phyloP scores from a whole-genome alignment of 2,329 filamentous ascomycete genomes.

The Colletotrichum truncatum region DNA sequence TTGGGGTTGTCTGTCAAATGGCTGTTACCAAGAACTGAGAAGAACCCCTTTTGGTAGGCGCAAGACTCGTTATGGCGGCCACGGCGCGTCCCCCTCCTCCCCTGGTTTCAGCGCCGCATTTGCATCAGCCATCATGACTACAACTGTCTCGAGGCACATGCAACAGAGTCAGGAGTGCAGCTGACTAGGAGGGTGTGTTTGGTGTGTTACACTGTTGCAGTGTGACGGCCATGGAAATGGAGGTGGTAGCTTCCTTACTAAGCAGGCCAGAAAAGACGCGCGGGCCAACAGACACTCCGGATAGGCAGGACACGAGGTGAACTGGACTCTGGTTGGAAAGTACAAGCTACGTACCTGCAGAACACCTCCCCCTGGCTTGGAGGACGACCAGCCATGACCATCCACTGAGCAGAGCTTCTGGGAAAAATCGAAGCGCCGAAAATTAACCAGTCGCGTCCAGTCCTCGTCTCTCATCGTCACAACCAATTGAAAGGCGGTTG shows the following conservation, averaged over 20 bases:
- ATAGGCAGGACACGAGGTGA: background rate
- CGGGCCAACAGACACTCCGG: background rate
- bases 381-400: background rate
- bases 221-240: background rate
- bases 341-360: background rate
- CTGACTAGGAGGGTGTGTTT: background rate
- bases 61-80: background rate
- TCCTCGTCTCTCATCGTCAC: background rate
- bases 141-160: background rate
- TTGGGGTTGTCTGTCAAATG: no score
- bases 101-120: constrained; percentile 19
- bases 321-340: background rate
- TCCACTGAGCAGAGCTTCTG: background rate
- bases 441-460: constrained; percentile 1
- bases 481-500: background rate
- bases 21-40: no score
- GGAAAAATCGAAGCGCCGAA: constrained; percentile 10
- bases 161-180: constrained; percentile 10
- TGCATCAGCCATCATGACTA: background rate
- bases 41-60: no score
- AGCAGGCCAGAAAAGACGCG: background rate
- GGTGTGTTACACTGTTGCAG: constrained; percentile 9
- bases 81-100: background rate
- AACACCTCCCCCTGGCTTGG: no score
- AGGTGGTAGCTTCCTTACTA: constrained; percentile 4